These are phyloP conservation scores for Candida verbasci DNA, from an alignment of 805 yeast species.

Conservation along the genomic window DNA sequence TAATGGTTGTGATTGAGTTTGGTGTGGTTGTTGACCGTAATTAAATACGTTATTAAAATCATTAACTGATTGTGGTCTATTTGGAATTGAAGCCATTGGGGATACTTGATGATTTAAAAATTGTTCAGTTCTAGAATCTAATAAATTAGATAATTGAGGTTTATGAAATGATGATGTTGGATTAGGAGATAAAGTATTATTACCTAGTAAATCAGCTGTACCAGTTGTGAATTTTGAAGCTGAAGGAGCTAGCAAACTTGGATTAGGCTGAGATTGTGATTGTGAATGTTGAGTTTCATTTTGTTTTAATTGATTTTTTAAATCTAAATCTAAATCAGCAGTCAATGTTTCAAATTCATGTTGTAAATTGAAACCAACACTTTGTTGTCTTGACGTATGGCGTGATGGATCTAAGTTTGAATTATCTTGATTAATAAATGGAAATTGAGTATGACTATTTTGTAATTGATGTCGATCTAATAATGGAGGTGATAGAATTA, in stretches of 20 bases:
- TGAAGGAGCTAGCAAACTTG: constrained; percentile 14
- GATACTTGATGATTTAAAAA: constrained; percentile 22
- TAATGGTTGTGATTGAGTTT: constrained; percentile 8
- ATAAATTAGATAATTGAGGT: constrained; percentile 1
- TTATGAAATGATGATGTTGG: neutral
- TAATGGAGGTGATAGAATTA: constrained; percentile 40
- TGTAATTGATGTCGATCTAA: constrained; percentile 19
- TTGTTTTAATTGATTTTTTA: constrained; percentile 16
- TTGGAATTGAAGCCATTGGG: constrained; percentile 23
- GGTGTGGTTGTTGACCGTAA: constrained; percentile 4
- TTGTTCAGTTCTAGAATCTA: neutral
- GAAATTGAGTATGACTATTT: constrained; percentile 3
- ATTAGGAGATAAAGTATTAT: constrained; percentile 6
- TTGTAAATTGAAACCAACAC: constrained; percentile 43
- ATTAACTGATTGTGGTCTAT: constrained; percentile 40
- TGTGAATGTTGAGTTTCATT: neutral
- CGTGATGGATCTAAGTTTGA: no score
- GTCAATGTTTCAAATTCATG: constrained; percentile 45
- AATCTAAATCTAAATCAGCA: constrained; percentile 43
- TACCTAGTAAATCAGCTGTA: constrained; percentile 6
- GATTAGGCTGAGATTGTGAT: neutral
- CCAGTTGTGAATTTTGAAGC: constrained; percentile 7
- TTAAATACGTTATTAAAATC: constrained; percentile 26
- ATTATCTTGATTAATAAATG: neutral
- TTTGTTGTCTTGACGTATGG: constrained; percentile 26